Evolutionary conservation across 306 rosid genomes (phyloP).

Genomic region (peach (Prunus persica)): DNA sequence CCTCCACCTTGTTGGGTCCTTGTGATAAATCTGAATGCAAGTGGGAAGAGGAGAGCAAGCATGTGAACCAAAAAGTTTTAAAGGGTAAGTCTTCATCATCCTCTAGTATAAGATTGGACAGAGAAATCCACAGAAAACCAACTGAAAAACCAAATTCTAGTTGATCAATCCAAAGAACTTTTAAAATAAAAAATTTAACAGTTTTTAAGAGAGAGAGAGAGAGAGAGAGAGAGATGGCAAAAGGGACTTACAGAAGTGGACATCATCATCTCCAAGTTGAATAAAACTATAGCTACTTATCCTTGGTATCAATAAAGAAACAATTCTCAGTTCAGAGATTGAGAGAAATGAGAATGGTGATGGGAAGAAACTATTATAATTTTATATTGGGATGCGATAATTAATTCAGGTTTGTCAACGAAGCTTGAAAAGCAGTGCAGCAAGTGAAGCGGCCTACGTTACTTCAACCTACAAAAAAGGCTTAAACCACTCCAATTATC

Average conservation of each 20-base stretch:
- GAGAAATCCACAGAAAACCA: not conserved
- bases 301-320: not conserved
- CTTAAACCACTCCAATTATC: not conserved
- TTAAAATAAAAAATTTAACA: not conserved
- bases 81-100: not conserved
- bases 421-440: conserved; percentile 1
- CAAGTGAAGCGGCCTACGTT: conserved; percentile 7
- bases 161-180: not conserved
- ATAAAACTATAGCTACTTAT: not conserved
- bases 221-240: not conserved
- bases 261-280: not conserved
- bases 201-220: not conserved
- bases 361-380: not conserved
- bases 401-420: not conserved
- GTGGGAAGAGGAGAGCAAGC: not conserved
- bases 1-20: conserved; percentile 7
- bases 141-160: not conserved
- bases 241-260: conserved; percentile 20
- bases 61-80: no score
- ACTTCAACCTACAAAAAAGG: conserved; percentile 6
- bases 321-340: not conserved
- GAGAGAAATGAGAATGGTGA: not conserved
- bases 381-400: not conserved
- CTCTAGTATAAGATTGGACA: not conserved
- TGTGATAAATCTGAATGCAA: conserved; percentile 7